Evolutionary conservation across 139 green algal genomes (phyloP).

Genomic region (Ulvella scutata): DNA sequence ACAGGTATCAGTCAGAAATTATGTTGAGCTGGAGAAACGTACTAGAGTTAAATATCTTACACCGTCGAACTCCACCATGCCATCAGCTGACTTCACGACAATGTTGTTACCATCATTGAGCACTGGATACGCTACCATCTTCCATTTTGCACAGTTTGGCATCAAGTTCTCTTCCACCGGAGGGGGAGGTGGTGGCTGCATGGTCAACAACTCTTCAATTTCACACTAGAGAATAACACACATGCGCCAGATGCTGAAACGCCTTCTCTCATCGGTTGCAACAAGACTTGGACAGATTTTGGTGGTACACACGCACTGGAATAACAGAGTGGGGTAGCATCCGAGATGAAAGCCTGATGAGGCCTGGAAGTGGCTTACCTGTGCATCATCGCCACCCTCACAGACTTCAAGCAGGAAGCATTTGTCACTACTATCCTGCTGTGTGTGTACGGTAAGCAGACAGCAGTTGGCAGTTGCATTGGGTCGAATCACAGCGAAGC

Average conservation of each 20-base stretch:
- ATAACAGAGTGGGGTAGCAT: too few relatives aligned
- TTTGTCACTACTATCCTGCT: neutral
- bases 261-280: too few relatives aligned
- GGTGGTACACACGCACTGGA: too few relatives aligned
- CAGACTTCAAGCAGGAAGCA: neutral
- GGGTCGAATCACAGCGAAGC: neutral
- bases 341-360: too few relatives aligned
- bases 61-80: neutral
- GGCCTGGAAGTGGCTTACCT: too few relatives aligned
- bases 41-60: neutral
- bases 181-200: too few relatives aligned
- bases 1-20: too few relatives aligned
- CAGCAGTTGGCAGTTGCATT: conserved; percentile 1
- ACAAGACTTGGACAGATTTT: too few relatives aligned
- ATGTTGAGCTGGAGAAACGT: neutral
- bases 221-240: too few relatives aligned
- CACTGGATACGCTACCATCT: neutral
- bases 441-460: neutral
- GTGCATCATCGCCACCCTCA: neutral
- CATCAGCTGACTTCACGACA: neutral
- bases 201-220: too few relatives aligned
- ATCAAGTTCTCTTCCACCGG: too few relatives aligned
- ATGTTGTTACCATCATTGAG: neutral
- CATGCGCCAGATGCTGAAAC: too few relatives aligned
- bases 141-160: neutral